These are phyloP conservation scores for Phytophthora pistaciae DNA, from an alignment of 352 stramenopile species.

Conservation along the genomic window DNA sequence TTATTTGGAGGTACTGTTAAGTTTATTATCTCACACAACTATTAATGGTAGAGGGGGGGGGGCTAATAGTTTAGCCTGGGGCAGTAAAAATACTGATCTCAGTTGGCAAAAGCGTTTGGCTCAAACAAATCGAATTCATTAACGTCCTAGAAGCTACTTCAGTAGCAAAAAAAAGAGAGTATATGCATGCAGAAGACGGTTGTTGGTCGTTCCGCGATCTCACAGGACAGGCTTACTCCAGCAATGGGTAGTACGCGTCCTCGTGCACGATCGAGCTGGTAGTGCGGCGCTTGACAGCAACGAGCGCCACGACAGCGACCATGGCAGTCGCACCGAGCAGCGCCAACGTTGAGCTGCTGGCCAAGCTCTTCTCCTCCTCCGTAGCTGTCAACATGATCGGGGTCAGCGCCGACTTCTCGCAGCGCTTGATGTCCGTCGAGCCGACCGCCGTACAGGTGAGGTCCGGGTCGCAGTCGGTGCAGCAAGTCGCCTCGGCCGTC, in stretches of 20 bases:
- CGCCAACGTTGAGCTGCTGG: constrained; percentile 25
- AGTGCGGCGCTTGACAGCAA: constrained; percentile 49
- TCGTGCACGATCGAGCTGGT: constrained; percentile 14
- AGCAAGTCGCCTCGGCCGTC: constrained; percentile 46
- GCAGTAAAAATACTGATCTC: too few species aligned
- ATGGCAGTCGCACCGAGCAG: constrained; percentile 55
- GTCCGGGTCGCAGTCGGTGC: constrained; percentile 9
- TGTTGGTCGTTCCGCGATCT: background rate
- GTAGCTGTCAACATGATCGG: background rate
- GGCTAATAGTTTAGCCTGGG: too few species aligned
- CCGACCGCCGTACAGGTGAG: background rate
- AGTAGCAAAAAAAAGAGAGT: background rate
- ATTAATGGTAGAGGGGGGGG: too few species aligned
- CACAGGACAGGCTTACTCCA: constrained; percentile 40
- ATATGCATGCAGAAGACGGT: background rate
- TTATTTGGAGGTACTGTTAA: too few species aligned
- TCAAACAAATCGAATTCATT: too few species aligned
- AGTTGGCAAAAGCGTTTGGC: too few species aligned
- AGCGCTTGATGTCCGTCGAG: background rate
- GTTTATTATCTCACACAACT: too few species aligned
- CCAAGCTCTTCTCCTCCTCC: constrained; percentile 23
- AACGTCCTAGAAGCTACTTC: too few species aligned
- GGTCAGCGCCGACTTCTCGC: background rate
- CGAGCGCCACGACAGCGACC: constrained; percentile 61
- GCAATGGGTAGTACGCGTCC: constrained; percentile 67